These are phyloP conservation scores for Colletotrichum tabaci DNA, from an alignment of 2,329 filamentous ascomycete species.

Conservation along the genomic window DNA sequence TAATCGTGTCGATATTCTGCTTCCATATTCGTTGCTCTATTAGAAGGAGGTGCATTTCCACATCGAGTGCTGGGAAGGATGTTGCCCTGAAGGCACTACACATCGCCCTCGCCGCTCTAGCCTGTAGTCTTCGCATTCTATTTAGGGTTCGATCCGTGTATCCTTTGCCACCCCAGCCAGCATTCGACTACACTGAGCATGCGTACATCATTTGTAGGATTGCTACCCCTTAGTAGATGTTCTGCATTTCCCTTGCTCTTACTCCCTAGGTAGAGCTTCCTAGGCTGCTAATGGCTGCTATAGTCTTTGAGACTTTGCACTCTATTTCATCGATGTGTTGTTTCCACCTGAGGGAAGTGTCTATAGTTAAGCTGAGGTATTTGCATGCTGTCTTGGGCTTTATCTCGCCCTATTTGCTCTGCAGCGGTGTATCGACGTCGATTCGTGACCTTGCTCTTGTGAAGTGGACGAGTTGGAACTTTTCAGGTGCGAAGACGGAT, in stretches of 20 bases:
- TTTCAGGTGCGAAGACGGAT: slow-evolving; percentile 42
- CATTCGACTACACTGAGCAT: slow-evolving; percentile 46
- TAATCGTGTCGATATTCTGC: slow-evolving; percentile 1
- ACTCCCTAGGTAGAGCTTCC: slow-evolving; percentile 47
- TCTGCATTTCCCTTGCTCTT: slow-evolving; percentile 45
- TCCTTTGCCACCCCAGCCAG: slow-evolving; percentile 36
- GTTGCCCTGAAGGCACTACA: neutral
- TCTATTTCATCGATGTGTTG: slow-evolving; percentile 45
- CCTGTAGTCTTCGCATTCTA: slow-evolving; percentile 2
- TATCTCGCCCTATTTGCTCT: slow-evolving; percentile 29
- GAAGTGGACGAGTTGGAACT: slow-evolving; percentile 47
- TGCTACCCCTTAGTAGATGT: slow-evolving; percentile 47
- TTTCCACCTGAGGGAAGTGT: slow-evolving; percentile 45
- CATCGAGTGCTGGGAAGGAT: neutral
- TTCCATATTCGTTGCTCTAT: slow-evolving; percentile 15
- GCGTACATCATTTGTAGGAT: slow-evolving; percentile 48
- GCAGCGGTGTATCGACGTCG: slow-evolving; percentile 42
- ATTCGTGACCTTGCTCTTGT: slow-evolving; percentile 35
- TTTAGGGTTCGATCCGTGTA: slow-evolving; percentile 1
- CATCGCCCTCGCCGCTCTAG: slow-evolving; percentile 8
- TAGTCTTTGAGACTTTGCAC: slow-evolving; percentile 41
- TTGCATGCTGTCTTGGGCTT: slow-evolving; percentile 24
- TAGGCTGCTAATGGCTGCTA: slow-evolving; percentile 46
- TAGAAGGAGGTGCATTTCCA: slow-evolving; percentile 11
- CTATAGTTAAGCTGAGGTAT: slow-evolving; percentile 47